phyloP scores from a whole-genome alignment of 1,284 basidiomycete species.

The Volvariella surrecta region DNA sequence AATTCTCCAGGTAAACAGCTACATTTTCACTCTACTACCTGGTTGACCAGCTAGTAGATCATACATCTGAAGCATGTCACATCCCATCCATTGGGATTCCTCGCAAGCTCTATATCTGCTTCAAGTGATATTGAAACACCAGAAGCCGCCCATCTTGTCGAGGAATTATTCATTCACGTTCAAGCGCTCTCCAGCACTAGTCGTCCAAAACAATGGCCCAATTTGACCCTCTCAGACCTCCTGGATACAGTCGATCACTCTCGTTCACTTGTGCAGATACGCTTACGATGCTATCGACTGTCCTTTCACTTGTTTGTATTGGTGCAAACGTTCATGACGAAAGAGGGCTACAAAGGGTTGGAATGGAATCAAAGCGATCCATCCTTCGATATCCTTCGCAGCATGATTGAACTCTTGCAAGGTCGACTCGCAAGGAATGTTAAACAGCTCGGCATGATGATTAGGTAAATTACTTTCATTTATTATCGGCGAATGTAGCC shows the following conservation, averaged over 20 bases:
- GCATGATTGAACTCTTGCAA: slow-evolving; percentile 25
- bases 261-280: not conserved
- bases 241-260: slow-evolving; percentile 26
- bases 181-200: too few relatives aligned
- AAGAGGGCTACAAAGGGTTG: slow-evolving; percentile 30
- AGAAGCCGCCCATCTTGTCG: too few relatives aligned
- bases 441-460: slow-evolving; percentile 32
- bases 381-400: slow-evolving; percentile 13
- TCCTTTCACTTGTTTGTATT: slow-evolving; percentile 6
- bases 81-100: slow-evolving; percentile 40
- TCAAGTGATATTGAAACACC: slow-evolving; percentile 11
- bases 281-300: too few relatives aligned
- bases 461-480: slow-evolving; percentile 30
- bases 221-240: slow-evolving; percentile 19
- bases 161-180: too few relatives aligned
- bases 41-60: slow-evolving; percentile 29
- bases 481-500: not conserved
- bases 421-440: slow-evolving; percentile 33
- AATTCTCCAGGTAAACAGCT: slow-evolving; percentile 44
- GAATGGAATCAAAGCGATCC: slow-evolving; percentile 13
- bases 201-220: too few relatives aligned
- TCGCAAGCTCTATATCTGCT: slow-evolving; percentile 26
- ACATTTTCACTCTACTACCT: slow-evolving; percentile 1
- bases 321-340: slow-evolving; percentile 33
- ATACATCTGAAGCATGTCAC: slow-evolving; percentile 61